Evolutionary conservation across 306 rosid genomes (phyloP), one percentile per base, ranked within the genome.

Genomic region (Hylodesmum podocarpum): DNA sequence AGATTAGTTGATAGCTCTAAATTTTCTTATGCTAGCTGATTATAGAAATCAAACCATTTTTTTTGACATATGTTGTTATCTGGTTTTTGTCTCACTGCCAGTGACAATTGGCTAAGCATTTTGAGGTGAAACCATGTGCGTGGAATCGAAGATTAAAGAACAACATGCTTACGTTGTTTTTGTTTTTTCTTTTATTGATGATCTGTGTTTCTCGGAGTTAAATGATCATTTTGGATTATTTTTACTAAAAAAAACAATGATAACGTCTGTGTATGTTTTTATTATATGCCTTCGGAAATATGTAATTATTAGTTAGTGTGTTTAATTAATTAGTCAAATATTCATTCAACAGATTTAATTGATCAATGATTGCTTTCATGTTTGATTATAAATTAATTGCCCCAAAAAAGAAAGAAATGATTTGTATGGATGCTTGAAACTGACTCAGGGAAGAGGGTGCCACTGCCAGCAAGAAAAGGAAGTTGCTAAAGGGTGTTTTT

Each of bases 381-480:
- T 50, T 66, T 67, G 59, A 73, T 22, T 19, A 33, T 25, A 14
- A 24, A 66, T 66, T 36, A 73, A 54, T 36, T 25, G 33, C 67
- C 43, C 76, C 58, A 65, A 43, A 78, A 68, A 41, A 54, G 6
- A 34, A 37, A 37, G 59, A 64, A 44, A 71, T 66, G 27, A 66
- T 81, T 25, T 41, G 81, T 41, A 33, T 61, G 36, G 33, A 70
- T 68, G 63, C 39, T 62, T 71, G 73, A 33, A 37, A 70, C 81
- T 14, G 66, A 50, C 57, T 49, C 39, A 4, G 3, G 57, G 27
- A 72, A 51, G 78, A 81, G 70, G 77, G 54, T 40, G 69, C 36
- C 78, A 54, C 72, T 41, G 87, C 81, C 87, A 79, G 84, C 87
- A 70, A 22, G 21, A 43, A 55, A 61, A 47, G 53, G 27, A 51